Evolutionary conservation across 805 yeast genomes (phyloP).

Genomic region (Blastobotrys robertii): DNA sequence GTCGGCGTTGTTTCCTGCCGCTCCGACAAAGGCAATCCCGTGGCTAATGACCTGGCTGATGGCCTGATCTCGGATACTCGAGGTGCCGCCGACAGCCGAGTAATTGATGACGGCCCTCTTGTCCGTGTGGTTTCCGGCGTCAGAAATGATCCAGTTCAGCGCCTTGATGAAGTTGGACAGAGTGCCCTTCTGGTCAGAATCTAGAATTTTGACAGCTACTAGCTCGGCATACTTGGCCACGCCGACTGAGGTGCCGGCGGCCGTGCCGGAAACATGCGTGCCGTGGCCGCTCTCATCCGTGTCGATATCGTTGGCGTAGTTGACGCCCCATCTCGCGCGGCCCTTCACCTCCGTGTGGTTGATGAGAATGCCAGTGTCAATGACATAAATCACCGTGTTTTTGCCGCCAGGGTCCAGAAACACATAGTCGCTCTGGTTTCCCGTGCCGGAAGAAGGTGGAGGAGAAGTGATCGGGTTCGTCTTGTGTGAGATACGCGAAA

Average conservation of each 20-base stretch:
- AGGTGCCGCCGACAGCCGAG: slow-evolving; percentile 91
- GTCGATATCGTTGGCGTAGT: slow-evolving; percentile 61
- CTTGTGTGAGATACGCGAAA: slow-evolving; percentile 82
- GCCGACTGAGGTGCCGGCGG: slow-evolving; percentile 78
- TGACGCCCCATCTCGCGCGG: slow-evolving; percentile 80
- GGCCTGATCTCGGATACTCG: slow-evolving; percentile 78
- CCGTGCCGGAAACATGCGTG: slow-evolving; percentile 95
- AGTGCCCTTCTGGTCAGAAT: slow-evolving; percentile 45
- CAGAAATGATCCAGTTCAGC: slow-evolving; percentile 58
- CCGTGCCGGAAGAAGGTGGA: slow-evolving; percentile 42
- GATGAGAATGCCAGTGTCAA: slow-evolving; percentile 81
- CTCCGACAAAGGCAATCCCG: slow-evolving; percentile 88
- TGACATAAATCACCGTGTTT: slow-evolving; percentile 78
- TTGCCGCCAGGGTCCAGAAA: slow-evolving; percentile 68
- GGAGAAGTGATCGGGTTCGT: slow-evolving; percentile 29
- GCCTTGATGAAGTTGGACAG: slow-evolving; percentile 54
- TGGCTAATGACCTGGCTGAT: slow-evolving; percentile 83
- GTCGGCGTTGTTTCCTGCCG: slow-evolving; percentile 91
- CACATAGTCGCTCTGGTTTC: slow-evolving; percentile 56
- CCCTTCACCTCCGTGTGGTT: slow-evolving; percentile 72
- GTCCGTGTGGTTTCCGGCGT: slow-evolving; percentile 45
- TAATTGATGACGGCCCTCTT: slow-evolving; percentile 47
- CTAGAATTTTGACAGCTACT: slow-evolving; percentile 52
- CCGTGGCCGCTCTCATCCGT: slow-evolving; percentile 94
- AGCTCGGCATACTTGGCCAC: slow-evolving; percentile 48